These are phyloP conservation scores for Ottelia alismoides DNA, from an alignment of 106 monocot genomes.

Conservation along the genomic window DNA sequence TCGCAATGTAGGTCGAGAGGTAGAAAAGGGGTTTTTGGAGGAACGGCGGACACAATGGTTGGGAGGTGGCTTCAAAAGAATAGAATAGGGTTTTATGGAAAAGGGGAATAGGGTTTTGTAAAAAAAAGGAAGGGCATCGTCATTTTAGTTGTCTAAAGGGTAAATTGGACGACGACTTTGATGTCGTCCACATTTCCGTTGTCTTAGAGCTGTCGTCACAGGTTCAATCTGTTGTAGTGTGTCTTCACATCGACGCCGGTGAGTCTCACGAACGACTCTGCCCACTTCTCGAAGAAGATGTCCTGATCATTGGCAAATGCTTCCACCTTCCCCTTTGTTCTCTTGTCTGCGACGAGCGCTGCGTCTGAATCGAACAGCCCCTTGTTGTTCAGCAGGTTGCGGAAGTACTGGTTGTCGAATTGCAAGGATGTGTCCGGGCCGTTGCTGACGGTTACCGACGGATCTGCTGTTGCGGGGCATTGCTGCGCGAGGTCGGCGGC, in stretches of 20 bases:
- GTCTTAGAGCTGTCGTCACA: too few species aligned
- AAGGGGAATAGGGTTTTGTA: too few species aligned
- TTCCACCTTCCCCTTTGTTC: constrained; percentile 27
- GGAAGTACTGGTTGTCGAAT: constrained; percentile 64
- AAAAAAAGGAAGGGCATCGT: too few species aligned
- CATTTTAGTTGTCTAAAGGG: too few species aligned
- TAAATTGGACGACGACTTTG: too few species aligned
- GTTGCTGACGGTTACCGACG: constrained; percentile 19
- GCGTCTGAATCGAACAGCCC: constrained; percentile 52
- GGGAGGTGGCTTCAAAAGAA: too few species aligned
- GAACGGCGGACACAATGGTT: too few species aligned
- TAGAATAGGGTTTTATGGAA: too few species aligned
- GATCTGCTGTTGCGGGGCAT: constrained; percentile 20
- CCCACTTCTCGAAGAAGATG: constrained; percentile 56
- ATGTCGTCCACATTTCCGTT: too few species aligned
- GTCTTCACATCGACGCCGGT: constrained; percentile 51
- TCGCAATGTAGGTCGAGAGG: too few species aligned
- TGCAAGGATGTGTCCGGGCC: constrained; percentile 27
- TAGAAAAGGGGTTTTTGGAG: too few species aligned
- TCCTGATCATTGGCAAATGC: constrained; percentile 28
- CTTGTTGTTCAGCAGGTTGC: constrained; percentile 28
- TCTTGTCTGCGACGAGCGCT: constrained; percentile 21
- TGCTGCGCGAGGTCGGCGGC: constrained; percentile 31
- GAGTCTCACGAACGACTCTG: constrained; percentile 50
- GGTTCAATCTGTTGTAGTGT: too few species aligned